These are phyloP conservation scores for Pleurotus djamor DNA, from an alignment of 768 basidiomycete genomes.

Conservation along the genomic window DNA sequence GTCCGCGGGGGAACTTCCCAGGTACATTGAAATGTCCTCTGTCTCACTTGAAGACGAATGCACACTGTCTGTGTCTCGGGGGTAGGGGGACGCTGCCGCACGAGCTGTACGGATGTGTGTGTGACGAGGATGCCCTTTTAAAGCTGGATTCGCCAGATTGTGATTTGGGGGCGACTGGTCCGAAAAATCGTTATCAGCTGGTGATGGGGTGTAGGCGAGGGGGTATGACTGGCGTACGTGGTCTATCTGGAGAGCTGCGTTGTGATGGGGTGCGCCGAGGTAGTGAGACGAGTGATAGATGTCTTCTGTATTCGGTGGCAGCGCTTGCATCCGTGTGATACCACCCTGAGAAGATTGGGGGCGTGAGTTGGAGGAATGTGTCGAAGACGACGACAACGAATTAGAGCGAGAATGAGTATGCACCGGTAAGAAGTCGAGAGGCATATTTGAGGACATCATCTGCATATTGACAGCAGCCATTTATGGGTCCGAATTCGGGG, in stretches of 20 bases:
- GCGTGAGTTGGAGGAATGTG: slow-evolving; percentile 69
- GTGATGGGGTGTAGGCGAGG: slow-evolving; percentile 9
- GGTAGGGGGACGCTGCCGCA: slow-evolving; percentile 80
- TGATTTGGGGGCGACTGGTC: slow-evolving; percentile 73
- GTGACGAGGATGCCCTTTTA: slow-evolving; percentile 76
- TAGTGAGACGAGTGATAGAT: slow-evolving; percentile 68
- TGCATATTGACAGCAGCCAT: slow-evolving; percentile 80
- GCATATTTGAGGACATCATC: slow-evolving; percentile 63
- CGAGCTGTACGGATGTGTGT: slow-evolving; percentile 73
- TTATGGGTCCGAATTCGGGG: slow-evolving; percentile 12
- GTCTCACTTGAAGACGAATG: slow-evolving; percentile 88
- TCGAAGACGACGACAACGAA: slow-evolving; percentile 75
- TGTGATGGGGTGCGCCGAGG: slow-evolving; percentile 35
- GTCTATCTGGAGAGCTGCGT: slow-evolving; percentile 39
- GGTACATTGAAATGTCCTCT: slow-evolving; percentile 83
- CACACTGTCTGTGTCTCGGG: slow-evolving; percentile 81
- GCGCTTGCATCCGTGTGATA: slow-evolving; percentile 49
- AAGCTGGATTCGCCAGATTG: slow-evolving; percentile 70
- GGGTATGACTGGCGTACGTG: slow-evolving; percentile 32
- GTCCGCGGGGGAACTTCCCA: slow-evolving; percentile 46
- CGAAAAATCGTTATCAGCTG: slow-evolving; percentile 22
- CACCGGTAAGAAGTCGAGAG: slow-evolving; percentile 70
- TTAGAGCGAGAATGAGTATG: slow-evolving; percentile 73
- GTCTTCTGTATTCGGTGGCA: slow-evolving; percentile 61
- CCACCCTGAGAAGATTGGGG: slow-evolving; percentile 77